phyloP scores from a whole-genome alignment of 2,329 filamentous ascomycete genomes.

The Diplodia seriata region DNA sequence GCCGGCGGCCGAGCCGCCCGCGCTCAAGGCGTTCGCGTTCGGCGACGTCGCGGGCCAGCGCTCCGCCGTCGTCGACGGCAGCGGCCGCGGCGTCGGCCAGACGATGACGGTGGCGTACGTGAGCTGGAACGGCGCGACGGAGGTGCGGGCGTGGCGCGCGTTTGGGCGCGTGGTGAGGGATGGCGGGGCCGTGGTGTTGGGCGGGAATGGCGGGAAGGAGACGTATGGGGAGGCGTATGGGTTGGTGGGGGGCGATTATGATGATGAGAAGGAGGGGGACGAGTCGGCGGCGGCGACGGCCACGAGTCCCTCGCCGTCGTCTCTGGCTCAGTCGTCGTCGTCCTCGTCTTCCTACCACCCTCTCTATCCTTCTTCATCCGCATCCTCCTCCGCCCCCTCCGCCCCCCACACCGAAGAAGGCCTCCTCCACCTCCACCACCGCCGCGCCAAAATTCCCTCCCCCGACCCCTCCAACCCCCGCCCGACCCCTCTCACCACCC shows the following conservation, averaged over 20 bases:
- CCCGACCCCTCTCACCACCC: background rate
- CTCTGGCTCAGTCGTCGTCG: background rate
- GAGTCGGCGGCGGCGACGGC: background rate
- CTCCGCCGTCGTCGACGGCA: constrained; percentile 28
- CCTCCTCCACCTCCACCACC: too few species aligned
- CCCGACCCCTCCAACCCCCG: background rate
- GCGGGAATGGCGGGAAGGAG: too few species aligned
- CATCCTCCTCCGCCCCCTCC: background rate
- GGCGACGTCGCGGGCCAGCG: constrained; percentile 34
- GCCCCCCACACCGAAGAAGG: background rate
- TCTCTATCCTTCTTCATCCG: background rate
- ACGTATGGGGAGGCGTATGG: constrained; percentile 1
- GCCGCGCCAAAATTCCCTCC: background rate
- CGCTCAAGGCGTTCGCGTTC: constrained; percentile 41
- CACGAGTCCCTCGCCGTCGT: too few species aligned
- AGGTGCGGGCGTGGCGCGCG: constrained; percentile 54
- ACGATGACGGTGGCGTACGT: constrained; percentile 51
- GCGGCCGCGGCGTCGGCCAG: constrained; percentile 8
- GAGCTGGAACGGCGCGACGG: constrained; percentile 61
- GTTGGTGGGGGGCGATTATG: background rate
- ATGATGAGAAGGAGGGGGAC: background rate
- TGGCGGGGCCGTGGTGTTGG: background rate
- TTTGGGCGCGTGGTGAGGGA: constrained; percentile 5
- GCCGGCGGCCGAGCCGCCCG: constrained; percentile 42
- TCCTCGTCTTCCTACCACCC: background rate